A percentile compares a stretch with the other conserved stretches of the same genome.
Evolutionary conservation across 2,329 filamentous ascomycete species (phyloP).

Genomic region (Aureobasidium sp.): DNA sequence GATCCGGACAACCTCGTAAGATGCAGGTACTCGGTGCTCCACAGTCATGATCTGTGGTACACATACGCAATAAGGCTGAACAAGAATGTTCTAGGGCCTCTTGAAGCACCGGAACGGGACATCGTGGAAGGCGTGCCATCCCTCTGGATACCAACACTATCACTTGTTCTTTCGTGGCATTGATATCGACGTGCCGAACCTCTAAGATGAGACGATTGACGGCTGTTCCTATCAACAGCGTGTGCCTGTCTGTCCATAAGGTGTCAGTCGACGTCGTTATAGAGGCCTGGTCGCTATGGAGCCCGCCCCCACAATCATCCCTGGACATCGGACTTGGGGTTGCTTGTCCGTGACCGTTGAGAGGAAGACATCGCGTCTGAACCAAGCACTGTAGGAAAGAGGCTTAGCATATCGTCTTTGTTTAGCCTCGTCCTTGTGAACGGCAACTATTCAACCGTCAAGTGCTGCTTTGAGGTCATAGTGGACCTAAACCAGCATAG

Average conservation of each 20-base stretch:
- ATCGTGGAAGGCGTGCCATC: background rate
- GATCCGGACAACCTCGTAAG: background rate
- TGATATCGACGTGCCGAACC: background rate
- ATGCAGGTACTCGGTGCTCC: background rate
- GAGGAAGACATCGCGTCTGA: background rate
- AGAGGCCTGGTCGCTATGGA: background rate
- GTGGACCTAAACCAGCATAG: background rate
- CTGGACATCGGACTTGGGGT: background rate
- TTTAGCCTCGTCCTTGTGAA: background rate
- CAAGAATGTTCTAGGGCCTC: background rate
- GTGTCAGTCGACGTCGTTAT: background rate
- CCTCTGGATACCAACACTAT: background rate
- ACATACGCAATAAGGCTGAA: background rate
- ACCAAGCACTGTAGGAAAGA: background rate
- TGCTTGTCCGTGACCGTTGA: background rate
- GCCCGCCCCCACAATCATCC: background rate
- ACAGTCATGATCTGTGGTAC: background rate
- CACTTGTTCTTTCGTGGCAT: background rate
- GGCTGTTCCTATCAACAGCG: background rate
- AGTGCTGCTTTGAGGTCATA: background rate
- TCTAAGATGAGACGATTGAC: background rate
- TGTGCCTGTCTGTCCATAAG: background rate
- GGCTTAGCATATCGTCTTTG: background rate
- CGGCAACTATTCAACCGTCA: background rate
- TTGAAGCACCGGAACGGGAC: background rate